Base-by-base conservation (phyloP, 192 early-diverging fungal genomes). In the Kappamyces sp. region DNA sequence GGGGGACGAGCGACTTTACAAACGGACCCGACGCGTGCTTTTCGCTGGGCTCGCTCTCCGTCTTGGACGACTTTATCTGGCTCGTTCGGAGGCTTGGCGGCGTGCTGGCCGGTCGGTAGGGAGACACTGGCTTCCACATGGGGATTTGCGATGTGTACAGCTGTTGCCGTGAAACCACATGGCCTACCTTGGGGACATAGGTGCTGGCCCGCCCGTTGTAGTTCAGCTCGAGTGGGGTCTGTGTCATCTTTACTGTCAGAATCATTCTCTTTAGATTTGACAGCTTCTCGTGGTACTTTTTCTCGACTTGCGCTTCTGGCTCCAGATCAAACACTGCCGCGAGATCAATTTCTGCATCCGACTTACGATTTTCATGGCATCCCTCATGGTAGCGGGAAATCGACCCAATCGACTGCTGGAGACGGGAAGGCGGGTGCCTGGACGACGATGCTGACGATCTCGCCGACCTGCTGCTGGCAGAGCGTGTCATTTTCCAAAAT, bases 241-340 rank as follows among this genome's bases (percentile, higher is more conserved):
- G 39, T 2, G 45, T 33, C 33, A 58, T 38, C 35, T 58, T 58
- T 22, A 37, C 33, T 34, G 45, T 39, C 30, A 58, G 36, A 6
- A 58, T 5, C 6, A 58, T 30, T 15, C 55, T 12, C 35, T 38
- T 38, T 32, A 58, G 45, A 29, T 43, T 8, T 11, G 29, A 34
- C 30, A 58, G 31, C 22, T 58, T 58, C 12, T 58, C 55, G 36
- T 43, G 30, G 31, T 33, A 38, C 6, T 58, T 32, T 22, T 38
- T 58, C 15, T 58, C 55, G 22, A 22, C 22, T 22, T 22, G 22
- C 22, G 22, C 22, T 22, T 22, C 22, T 0, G 22, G 22, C 22
- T 22, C 22, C 22, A 22, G 22, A 22, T 22, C 22, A 22, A 22
- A 22, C 22, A 22, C 22, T 22, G 22, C 22, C 22, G 22, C 22